These are phyloP conservation scores for Naganishia sp. DNA, from an alignment of 1,284 basidiomycete genomes.

Conservation along the genomic window DNA sequence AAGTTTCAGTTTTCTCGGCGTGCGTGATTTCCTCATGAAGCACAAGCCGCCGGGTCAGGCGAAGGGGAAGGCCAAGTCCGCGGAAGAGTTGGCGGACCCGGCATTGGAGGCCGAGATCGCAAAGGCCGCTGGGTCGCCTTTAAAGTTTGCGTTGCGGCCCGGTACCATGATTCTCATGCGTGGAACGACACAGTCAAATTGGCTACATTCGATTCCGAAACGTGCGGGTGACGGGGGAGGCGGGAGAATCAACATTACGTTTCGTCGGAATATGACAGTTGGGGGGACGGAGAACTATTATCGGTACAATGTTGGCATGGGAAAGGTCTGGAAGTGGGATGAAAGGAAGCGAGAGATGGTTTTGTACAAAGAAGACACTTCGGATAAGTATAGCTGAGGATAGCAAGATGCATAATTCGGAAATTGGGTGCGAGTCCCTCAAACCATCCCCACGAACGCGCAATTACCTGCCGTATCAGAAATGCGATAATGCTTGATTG, in stretches of 20 bases:
- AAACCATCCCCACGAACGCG: neutral
- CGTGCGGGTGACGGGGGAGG: slow-evolving; percentile 41
- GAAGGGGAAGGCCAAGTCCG: slow-evolving; percentile 40
- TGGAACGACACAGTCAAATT: slow-evolving; percentile 51
- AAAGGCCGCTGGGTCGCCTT: slow-evolving; percentile 30
- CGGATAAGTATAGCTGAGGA: neutral
- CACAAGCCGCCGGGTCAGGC: slow-evolving; percentile 35
- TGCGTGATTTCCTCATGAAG: slow-evolving; percentile 51
- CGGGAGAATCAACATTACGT: slow-evolving; percentile 54
- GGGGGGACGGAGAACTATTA: slow-evolving; percentile 51
- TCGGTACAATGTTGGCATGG: slow-evolving; percentile 45
- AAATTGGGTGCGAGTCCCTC: too few species aligned
- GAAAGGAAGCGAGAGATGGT: slow-evolving; percentile 38
- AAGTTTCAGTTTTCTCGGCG: slow-evolving; percentile 47
- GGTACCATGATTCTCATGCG: slow-evolving; percentile 54
- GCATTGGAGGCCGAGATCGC: neutral
- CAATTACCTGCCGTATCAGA: neutral
- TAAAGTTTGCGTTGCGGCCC: slow-evolving; percentile 43
- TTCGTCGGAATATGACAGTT: slow-evolving; percentile 48
- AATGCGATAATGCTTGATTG: neutral
- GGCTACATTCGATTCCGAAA: slow-evolving; percentile 53
- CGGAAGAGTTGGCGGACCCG: slow-evolving; percentile 37
- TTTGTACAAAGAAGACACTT: neutral
- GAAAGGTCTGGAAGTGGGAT: slow-evolving; percentile 41
- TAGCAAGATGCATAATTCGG: neutral